Percentiles rank a stretch among this genome's conserved stretches.
Conservation (phyloP, 768 basidiomycete genomes). For the Leccinellum rugosiceps region DNA sequence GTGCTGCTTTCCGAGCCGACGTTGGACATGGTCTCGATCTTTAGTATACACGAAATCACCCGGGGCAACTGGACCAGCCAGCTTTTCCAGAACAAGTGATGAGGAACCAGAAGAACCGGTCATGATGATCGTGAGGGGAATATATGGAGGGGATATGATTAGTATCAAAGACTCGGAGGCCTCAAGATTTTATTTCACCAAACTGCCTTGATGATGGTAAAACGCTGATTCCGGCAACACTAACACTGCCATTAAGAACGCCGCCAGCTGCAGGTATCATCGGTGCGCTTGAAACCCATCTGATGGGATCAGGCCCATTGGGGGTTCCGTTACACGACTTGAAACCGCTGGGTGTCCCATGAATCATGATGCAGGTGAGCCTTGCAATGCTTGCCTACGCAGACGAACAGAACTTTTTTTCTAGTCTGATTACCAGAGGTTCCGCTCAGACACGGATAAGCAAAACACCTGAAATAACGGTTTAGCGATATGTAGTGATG, state of each 20-base stretch:
- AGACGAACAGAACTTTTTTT: neutral
- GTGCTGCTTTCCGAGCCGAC: slow-evolving; percentile 19
- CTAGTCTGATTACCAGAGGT: neutral
- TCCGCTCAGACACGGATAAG: neutral
- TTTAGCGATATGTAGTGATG: neutral
- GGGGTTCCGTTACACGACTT: neutral
- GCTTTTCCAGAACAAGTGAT: neutral
- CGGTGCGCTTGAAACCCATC: no score
- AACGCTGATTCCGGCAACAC: neutral
- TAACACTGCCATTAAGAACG: neutral
- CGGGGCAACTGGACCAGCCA: neutral
- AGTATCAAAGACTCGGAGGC: neutral
- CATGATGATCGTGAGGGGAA: neutral
- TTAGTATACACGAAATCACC: slow-evolving; percentile 16
- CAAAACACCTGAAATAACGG: neutral
- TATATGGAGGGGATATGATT: neutral
- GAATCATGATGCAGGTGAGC: neutral
- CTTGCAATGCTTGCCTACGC: neutral
- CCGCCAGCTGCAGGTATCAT: no score
- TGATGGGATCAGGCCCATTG: neutral
- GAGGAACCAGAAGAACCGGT: neutral
- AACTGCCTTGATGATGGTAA: neutral
- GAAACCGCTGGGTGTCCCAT: neutral
- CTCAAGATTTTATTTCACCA: neutral
- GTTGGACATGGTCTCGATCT: slow-evolving; percentile 18